These are phyloP conservation scores for Beauveria medogensis DNA, from an alignment of 2,329 filamentous ascomycete species.

Conservation along the genomic window DNA sequence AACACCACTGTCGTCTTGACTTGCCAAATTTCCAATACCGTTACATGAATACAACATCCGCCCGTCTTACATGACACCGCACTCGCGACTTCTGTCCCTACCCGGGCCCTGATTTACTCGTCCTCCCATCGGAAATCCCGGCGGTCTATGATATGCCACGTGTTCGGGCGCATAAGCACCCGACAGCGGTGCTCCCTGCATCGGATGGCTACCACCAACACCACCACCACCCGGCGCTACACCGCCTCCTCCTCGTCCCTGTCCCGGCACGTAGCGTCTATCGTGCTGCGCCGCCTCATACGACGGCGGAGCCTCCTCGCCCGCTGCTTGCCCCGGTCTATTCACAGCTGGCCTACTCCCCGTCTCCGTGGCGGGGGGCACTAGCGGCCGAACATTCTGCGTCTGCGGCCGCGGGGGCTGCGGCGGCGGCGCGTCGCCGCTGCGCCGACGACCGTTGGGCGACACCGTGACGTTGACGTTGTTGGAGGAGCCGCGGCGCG, in stretches of 20 bases:
- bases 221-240: not conserved
- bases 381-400: constrained; percentile 38
- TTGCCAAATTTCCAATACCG: not conserved
- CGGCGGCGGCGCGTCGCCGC: constrained; percentile 5
- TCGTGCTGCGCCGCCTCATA: constrained; percentile 50
- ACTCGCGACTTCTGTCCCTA: constrained; percentile 26
- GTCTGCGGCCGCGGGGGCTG: constrained; percentile 11
- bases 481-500: constrained; percentile 19
- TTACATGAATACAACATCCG: not conserved
- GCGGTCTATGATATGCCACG: not conserved
- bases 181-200: not conserved
- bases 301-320: constrained; percentile 43
- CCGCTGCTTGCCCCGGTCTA: constrained; percentile 27
- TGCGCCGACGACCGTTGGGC: not conserved
- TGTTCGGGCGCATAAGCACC: not conserved
- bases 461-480: constrained; percentile 9
- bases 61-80: constrained; percentile 36
- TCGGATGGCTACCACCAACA: no score
- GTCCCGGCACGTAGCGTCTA: constrained; percentile 42
- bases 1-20: not conserved
- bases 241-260: constrained; percentile 19
- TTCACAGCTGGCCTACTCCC: constrained; percentile 4
- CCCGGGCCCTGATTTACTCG: not conserved
- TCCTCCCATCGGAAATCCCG: constrained; percentile 4
- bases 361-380: constrained; percentile 26